These are phyloP conservation scores for Pythium phragmiticola DNA, from an alignment of 352 stramenopile species.

Conservation along the genomic window DNA sequence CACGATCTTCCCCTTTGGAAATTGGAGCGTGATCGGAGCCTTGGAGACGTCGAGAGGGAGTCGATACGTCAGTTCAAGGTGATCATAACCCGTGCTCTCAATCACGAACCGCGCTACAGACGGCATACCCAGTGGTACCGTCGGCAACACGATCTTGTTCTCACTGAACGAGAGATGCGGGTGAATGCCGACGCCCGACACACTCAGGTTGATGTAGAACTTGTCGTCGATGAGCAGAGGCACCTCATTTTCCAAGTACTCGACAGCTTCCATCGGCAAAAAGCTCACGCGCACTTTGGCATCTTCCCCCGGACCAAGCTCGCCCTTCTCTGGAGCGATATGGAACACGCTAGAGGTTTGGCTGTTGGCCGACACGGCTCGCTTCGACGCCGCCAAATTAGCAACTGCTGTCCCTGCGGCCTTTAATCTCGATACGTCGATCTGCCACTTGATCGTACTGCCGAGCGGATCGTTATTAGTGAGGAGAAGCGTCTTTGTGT, in stretches of 20 bases:
- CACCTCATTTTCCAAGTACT: conserved; percentile 78
- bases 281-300: conserved; percentile 86
- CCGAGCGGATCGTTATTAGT: conserved; percentile 61
- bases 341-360: conserved; percentile 69
- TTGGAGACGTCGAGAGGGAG: conserved; percentile 72
- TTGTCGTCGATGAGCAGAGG: conserved; percentile 67
- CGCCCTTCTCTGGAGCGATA: conserved; percentile 72
- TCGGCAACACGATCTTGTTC: conserved; percentile 83
- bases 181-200: conserved; percentile 86
- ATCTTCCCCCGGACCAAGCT: conserved; percentile 77
- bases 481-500: conserved; percentile 75
- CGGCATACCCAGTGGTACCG: conserved; percentile 85
- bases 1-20: conserved; percentile 88
- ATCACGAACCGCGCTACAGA: conserved; percentile 70
- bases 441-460: conserved; percentile 67
- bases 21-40: conserved; percentile 82
- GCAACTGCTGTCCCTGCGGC: conserved; percentile 18
- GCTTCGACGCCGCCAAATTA: conserved; percentile 20
- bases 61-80: conserved; percentile 86
- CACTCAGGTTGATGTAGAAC: conserved; percentile 81
- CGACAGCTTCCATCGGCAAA: conserved; percentile 64
- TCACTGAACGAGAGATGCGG: conserved; percentile 91
- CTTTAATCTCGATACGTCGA: conserved; percentile 59
- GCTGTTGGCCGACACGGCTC: conserved; percentile 29
- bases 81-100: conserved; percentile 89